Percentiles rank a stretch among this genome's conserved stretches.
Evolutionary conservation across 169 alveolate species (phyloP).

Genomic region (Plasmodium yoelii): DNA sequence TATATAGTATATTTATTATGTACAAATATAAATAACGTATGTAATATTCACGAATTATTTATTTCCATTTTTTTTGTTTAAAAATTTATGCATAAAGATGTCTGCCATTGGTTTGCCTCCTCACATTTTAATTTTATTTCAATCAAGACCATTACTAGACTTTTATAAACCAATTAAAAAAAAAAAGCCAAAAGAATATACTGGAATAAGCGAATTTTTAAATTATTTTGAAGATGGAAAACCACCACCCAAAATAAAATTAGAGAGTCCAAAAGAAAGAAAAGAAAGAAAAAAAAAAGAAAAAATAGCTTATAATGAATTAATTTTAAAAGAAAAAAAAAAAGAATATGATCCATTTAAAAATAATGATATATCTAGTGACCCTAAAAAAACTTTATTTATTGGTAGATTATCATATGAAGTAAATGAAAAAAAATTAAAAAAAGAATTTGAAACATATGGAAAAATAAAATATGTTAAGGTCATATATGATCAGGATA

Average conservation of each 20-base stretch:
- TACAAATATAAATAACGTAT: neutral
- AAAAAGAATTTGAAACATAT: conserved; percentile 93
- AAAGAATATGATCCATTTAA: conserved; percentile 82
- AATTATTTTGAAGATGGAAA: conserved; percentile 78
- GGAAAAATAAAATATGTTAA: conserved; percentile 93
- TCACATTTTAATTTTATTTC: conserved; percentile 85
- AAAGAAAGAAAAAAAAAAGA: conserved; percentile 79
- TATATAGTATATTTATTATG: too few relatives aligned
- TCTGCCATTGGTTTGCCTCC: conserved; percentile 90
- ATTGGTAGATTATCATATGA: conserved; percentile 93
- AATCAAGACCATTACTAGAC: conserved; percentile 86
- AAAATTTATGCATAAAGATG: conserved; percentile 46
- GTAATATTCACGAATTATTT: neutral
- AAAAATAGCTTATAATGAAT: conserved; percentile 70
- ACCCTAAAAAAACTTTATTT: conserved; percentile 96
- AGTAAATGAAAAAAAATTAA: conserved; percentile 93
- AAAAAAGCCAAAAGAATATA: conserved; percentile 67
- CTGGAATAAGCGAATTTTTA: conserved; percentile 80
- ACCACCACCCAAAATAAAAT: conserved; percentile 81
- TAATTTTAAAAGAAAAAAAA: conserved; percentile 66
- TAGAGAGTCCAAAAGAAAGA: conserved; percentile 83
- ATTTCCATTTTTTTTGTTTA: neutral
- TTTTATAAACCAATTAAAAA: conserved; percentile 76
- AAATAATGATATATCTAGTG: conserved; percentile 84
- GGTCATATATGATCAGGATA: conserved; percentile 89